phyloP scores from a whole-genome alignment of 2,329 filamentous ascomycete genomes.

The Atkinsonella hypoxylon region DNA sequence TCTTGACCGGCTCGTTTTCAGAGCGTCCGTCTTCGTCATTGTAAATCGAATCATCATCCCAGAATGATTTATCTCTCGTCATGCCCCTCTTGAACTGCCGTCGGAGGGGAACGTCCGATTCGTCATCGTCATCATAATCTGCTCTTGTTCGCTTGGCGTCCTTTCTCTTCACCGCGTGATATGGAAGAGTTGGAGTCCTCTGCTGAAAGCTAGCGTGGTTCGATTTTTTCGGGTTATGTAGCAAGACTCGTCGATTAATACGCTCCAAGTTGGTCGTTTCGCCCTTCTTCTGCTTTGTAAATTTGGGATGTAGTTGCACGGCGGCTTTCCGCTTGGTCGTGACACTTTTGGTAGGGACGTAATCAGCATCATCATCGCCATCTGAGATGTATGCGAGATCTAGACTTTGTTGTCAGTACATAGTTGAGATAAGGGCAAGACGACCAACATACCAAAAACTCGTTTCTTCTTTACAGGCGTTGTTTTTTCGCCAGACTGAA shows the following conservation, averaged over 20 bases:
- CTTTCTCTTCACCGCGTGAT: neutral
- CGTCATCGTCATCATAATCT: neutral
- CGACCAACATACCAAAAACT: neutral
- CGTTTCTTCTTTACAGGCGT: neutral
- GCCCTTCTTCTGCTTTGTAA: neutral
- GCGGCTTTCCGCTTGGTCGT: slow-evolving; percentile 2
- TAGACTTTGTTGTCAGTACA: neutral
- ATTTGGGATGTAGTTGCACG: slow-evolving; percentile 6
- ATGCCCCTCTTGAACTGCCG: neutral
- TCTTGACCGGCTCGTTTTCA: slow-evolving; percentile 4
- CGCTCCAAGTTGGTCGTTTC: neutral
- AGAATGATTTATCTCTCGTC: neutral
- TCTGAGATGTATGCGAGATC: neutral
- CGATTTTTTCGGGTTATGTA: neutral
- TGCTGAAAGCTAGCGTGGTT: neutral
- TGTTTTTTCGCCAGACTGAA: neutral
- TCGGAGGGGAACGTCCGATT: neutral
- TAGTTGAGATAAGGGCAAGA: neutral
- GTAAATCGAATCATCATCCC: neutral
- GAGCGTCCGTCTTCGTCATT: neutral
- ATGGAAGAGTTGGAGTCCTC: neutral
- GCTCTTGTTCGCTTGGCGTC: neutral
- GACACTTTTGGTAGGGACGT: neutral
- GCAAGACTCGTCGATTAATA: neutral
- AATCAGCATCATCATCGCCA: slow-evolving; percentile 4